Evolutionary conservation across 2,329 filamentous ascomycete genomes (phyloP), one percentile per base, ranked within the genome.

Genomic region (Dichotomopilus funicola): DNA sequence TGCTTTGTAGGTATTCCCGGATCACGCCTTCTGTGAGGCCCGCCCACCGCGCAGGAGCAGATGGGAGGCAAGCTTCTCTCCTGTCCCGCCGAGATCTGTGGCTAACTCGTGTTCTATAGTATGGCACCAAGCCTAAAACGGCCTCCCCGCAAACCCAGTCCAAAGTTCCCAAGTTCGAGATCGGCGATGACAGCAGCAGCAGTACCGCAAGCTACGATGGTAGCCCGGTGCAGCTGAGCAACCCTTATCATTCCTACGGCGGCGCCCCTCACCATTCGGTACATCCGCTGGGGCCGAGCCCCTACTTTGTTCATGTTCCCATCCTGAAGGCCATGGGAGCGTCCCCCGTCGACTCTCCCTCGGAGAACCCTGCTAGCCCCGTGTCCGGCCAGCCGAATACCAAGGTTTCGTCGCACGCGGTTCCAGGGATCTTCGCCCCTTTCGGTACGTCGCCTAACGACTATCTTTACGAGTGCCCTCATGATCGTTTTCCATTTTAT

Each of bases 1-100:
- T 99, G 94, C 81, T 99, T 97, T 83, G 92, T 96, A 92, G 85
- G 92, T 95, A 80, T 80, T 68, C 72, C 72, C 62, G 69, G 70
- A 62, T 60, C 61, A 61, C 40, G 54, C 53, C 54, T 48, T 50
- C 51, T 53, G 55, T 47, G 44, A 65, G 66, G 66, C 62, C 64
- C 62, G 46, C 19, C 52, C 54, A 57, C 59, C 49, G 49, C 57
- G 55, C 57, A 58, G 62, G 58, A 59, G 53, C 58, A 57, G 58
- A 61, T 51, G 54, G 61, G 60, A 63, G 61, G 65, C 59, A 62
- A 66, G 62, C 55, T 62, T 55, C 50, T 45, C 55, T 55, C 51
- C 40, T 34, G 49, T 54, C 58, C 58, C 47, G 64, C 13, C 50
- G 58, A 61, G 58, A 64, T 64, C 61, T 65, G 55, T 53, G 67